phyloP scores from a whole-genome alignment of 768 basidiomycete genomes.

The Candolleomyces eurysporus region DNA sequence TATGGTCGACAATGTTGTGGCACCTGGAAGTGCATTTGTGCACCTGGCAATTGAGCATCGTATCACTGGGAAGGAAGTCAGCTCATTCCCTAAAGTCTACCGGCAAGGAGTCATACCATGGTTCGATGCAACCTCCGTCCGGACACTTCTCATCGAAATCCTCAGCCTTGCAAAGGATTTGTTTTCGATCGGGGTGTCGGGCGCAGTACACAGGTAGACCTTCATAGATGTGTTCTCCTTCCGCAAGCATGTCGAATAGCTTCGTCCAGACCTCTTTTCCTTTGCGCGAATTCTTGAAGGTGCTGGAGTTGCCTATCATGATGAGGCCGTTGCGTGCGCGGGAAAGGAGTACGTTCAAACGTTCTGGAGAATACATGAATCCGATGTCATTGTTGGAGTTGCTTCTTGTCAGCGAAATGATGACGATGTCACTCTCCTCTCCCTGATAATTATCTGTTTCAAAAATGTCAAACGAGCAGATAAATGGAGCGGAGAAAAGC shows the following conservation, averaged over 20 bases:
- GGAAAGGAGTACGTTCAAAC: slow-evolving; percentile 69
- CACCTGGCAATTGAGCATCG: slow-evolving; percentile 44
- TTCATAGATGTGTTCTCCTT: slow-evolving; percentile 46
- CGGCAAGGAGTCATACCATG: slow-evolving; percentile 42
- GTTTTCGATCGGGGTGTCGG: slow-evolving; percentile 44
- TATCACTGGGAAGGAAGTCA: slow-evolving; percentile 34
- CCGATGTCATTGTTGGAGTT: slow-evolving; percentile 58
- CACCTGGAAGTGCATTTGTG: slow-evolving; percentile 62
- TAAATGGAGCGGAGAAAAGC: neutral
- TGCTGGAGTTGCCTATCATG: slow-evolving; percentile 61
- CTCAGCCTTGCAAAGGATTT: slow-evolving; percentile 34
- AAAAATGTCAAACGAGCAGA: neutral
- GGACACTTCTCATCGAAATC: slow-evolving; percentile 55
- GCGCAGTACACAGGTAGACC: slow-evolving; percentile 63
- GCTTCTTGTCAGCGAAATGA: slow-evolving; percentile 60
- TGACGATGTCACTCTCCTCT: slow-evolving; percentile 69
- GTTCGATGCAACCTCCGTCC: slow-evolving; percentile 60
- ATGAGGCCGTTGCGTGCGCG: slow-evolving; percentile 65
- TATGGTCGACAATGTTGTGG: slow-evolving; percentile 54
- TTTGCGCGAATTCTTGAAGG: slow-evolving; percentile 52
- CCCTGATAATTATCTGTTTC: slow-evolving; percentile 71
- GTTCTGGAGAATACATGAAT: slow-evolving; percentile 70
- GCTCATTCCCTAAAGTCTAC: neutral
- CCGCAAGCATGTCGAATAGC: slow-evolving; percentile 44
- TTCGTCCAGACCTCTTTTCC: slow-evolving; percentile 51